A percentile compares a stretch with the other conserved stretches of the same genome.
Evolutionary conservation across 768 basidiomycete genomes (phyloP).

Genomic region (Suillus plorans): DNA sequence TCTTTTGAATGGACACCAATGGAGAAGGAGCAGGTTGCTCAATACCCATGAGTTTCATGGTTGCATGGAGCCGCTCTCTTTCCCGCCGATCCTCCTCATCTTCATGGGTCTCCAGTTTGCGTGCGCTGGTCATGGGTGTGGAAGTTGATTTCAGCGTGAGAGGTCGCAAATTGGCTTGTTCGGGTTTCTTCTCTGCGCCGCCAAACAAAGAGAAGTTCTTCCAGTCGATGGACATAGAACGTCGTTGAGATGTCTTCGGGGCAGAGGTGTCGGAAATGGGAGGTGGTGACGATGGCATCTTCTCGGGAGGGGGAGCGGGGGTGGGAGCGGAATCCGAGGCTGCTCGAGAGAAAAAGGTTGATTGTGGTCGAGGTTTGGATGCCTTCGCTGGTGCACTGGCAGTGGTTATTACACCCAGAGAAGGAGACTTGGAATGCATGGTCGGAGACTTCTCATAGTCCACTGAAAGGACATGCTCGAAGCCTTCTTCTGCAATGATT

Average conservation of each 20-base stretch:
- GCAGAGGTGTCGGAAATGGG: constrained; percentile 24
- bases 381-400: constrained; percentile 11
- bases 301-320: constrained; percentile 15
- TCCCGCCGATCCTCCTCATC: constrained; percentile 91
- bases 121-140: constrained; percentile 51
- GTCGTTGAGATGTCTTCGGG: constrained; percentile 52
- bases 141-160: constrained; percentile 72
- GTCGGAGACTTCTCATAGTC: constrained; percentile 73
- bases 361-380: constrained; percentile 61
- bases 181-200: constrained; percentile 61
- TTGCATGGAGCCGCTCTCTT: constrained; percentile 83
- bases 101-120: constrained; percentile 84
- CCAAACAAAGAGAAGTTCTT: constrained; percentile 71
- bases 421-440: constrained; percentile 40
- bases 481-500: constrained; percentile 94
- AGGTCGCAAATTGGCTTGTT: constrained; percentile 58
- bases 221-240: constrained; percentile 87
- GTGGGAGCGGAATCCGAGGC: constrained; percentile 40
- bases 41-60: constrained; percentile 95
- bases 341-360: constrained; percentile 46
- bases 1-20: constrained; percentile 35
- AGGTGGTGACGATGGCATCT: constrained; percentile 22
- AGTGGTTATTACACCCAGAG: constrained; percentile 27
- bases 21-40: constrained; percentile 56
- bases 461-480: constrained; percentile 93